Base-by-base conservation (phyloP, 139 green algal species). In the Yamagishiella unicocca region DNA sequence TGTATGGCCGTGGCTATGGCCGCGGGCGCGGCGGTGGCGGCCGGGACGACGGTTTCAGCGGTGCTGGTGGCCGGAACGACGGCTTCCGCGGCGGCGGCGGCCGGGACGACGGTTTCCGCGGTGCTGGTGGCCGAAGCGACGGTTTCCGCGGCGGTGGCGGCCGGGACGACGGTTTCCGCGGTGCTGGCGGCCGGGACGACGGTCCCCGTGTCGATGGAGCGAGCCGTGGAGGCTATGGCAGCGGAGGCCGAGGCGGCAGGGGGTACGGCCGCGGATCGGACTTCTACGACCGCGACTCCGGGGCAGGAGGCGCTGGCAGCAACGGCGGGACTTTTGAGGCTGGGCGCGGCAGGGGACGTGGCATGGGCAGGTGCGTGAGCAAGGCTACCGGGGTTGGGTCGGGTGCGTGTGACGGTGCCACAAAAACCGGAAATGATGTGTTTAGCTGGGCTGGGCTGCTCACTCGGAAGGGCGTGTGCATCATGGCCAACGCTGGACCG, bases 221-320 rank as follows among this genome's bases (percentile, higher is more conserved):
- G 42, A 27, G 43, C 10, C 72, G 72, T 19, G 74, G 45, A 33
- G 74, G 35, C 74, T 50, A 43, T 10, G 46, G 31, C 46, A 33
- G 40, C 4, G 9, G n/a, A 10, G 4, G 6, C n/a, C n/a, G 64
- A 10, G 6, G 21, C 38, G 72, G 72, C n/a, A 43, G 72, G 9
- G 72, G 72, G 2, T 78, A 55, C 38, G 42, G 72, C 42, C 72
- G 72, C 4, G 72, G 72, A 45, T 35, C 35, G 70, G 70, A 78
- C 31, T 1, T 14, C 21, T 46, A 46, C 66, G 70, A 55, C 62
- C 14, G 62, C 12, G 62, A 71, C 9, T 31, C 21, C 2, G 40
- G 70, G 1, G 40, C 19, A 10, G 42, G 71, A 35, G 71, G 71
- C 71, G 1, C 4, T 21, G 43, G 8, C 43, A 42, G 72, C 31